Percentiles rank a stretch among this genome's conserved stretches.
Evolutionary conservation across 2,329 filamentous ascomycete genomes (phyloP).

Genomic region (Paracorniculantispora psalliotae): DNA sequence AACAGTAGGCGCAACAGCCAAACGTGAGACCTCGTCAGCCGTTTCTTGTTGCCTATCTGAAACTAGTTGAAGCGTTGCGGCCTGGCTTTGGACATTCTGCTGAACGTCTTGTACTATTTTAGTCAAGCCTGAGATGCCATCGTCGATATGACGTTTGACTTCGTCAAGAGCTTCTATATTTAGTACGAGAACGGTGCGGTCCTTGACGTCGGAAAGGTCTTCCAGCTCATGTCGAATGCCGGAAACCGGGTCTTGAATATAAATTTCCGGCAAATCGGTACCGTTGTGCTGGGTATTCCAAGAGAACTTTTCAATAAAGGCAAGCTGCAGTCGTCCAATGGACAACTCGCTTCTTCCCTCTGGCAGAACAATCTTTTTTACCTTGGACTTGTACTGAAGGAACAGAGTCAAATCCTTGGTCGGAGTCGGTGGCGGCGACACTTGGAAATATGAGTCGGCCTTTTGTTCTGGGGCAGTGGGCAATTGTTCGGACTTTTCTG

Average conservation of each 20-base stretch:
- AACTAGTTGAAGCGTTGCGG: slow-evolving; percentile 74
- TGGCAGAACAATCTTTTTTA: slow-evolving; percentile 89
- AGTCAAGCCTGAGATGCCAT: slow-evolving; percentile 76
- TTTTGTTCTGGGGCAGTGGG: slow-evolving; percentile 38
- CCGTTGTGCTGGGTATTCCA: slow-evolving; percentile 98
- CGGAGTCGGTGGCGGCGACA: slow-evolving; percentile 57
- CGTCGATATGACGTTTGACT: slow-evolving; percentile 93
- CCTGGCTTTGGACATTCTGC: slow-evolving; percentile 77
- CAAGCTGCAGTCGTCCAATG: slow-evolving; percentile 82
- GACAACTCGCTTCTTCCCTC: slow-evolving; percentile 82
- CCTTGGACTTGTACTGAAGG: slow-evolving; percentile 91
- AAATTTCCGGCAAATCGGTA: slow-evolving; percentile 89
- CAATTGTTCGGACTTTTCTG: neutral
- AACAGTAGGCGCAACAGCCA: slow-evolving; percentile 43
- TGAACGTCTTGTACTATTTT: slow-evolving; percentile 82
- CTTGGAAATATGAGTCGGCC: slow-evolving; percentile 49
- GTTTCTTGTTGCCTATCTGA: slow-evolving; percentile 88
- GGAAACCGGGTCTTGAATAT: slow-evolving; percentile 93
- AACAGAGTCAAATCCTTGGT: slow-evolving; percentile 91
- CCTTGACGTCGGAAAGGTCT: slow-evolving; percentile 88
- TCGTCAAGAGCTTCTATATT: slow-evolving; percentile 93
- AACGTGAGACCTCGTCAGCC: slow-evolving; percentile 73
- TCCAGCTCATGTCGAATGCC: slow-evolving; percentile 96
- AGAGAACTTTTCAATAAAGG: slow-evolving; percentile 98
- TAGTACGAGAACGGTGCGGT: slow-evolving; percentile 87